Conservation (phyloP, 2,329 filamentous ascomycete species). For the Scedosporium boydii region DNA sequence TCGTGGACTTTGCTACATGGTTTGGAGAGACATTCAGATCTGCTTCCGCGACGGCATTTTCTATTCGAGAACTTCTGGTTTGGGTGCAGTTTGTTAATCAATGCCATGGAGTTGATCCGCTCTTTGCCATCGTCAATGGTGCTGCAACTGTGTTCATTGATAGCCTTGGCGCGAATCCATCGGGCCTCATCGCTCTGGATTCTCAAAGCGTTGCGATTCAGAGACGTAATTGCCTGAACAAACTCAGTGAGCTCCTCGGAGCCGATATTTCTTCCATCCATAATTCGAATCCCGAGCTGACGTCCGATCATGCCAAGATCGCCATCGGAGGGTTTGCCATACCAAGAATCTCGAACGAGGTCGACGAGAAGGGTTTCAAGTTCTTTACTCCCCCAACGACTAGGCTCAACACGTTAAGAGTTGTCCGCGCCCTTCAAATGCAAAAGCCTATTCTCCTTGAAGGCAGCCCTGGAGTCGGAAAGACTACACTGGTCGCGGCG, state of each 20-base stretch:
- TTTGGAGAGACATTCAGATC: slow-evolving; percentile 78
- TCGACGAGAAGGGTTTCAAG: slow-evolving; percentile 35
- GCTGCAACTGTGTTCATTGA: slow-evolving; percentile 95
- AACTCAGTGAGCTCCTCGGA: slow-evolving; percentile 58
- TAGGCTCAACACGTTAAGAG: slow-evolving; percentile 78
- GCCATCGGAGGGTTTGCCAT: slow-evolving; percentile 69
- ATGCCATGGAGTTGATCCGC: slow-evolving; percentile 29
- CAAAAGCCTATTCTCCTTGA: slow-evolving; percentile 88
- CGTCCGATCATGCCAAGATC: slow-evolving; percentile 41
- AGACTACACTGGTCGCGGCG: slow-evolving; percentile 85
- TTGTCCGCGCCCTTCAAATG: slow-evolving; percentile 80
- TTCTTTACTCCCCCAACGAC: slow-evolving; percentile 87
- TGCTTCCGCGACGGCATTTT: slow-evolving; percentile 66
- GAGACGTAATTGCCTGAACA: slow-evolving; percentile 60
- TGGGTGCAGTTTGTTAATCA: slow-evolving; percentile 92
- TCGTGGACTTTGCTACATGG: slow-evolving; percentile 87
- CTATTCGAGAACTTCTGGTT: slow-evolving; percentile 81
- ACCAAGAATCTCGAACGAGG: slow-evolving; percentile 21
- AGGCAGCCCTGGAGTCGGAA: slow-evolving; percentile 95
- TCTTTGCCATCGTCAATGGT: slow-evolving; percentile 59
- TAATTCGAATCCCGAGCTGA: slow-evolving; percentile 49
- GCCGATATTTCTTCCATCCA: slow-evolving; percentile 58
- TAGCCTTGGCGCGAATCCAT: slow-evolving; percentile 88
- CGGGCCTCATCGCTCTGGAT: slow-evolving; percentile 69
- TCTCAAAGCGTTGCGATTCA: slow-evolving; percentile 61